A percentile compares a stretch with the other conserved stretches of the same genome.
Evolutionary conservation across 345 rosid species (phyloP).

Genomic region (Populus deltoides): DNA sequence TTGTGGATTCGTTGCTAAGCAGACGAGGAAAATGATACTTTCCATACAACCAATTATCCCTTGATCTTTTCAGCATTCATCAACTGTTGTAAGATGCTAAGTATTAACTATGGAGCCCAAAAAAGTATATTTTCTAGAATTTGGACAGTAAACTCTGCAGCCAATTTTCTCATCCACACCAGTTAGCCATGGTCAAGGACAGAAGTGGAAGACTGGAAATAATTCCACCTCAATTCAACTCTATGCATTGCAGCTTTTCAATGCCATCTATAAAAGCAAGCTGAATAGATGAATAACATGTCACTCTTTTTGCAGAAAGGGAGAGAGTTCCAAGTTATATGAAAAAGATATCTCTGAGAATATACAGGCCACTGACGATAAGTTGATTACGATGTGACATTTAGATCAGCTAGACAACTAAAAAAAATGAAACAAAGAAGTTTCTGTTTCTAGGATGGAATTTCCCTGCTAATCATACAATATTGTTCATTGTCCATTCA

Average conservation of each 20-base stretch:
- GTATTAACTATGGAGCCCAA: background rate
- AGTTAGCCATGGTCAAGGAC: background rate
- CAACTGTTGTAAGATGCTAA: background rate
- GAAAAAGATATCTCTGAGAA: background rate
- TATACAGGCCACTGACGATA: constrained; percentile 18
- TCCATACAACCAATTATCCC: background rate
- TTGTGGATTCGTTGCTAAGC: background rate
- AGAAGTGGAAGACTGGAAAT: background rate
- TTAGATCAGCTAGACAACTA: constrained; percentile 5
- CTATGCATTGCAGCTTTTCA: background rate
- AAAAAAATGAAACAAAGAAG: constrained; percentile 12
- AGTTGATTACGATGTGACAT: constrained; percentile 1
- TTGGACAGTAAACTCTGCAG: background rate
- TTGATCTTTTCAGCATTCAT: background rate
- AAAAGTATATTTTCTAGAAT: background rate
- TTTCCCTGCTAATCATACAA: constrained; percentile 35
- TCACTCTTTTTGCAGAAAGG: background rate
- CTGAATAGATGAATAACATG: background rate
- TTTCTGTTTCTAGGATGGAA: constrained; percentile 28
- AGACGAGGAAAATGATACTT: background rate
- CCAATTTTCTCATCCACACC: no score
- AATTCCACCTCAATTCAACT: background rate
- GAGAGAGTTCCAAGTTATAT: background rate
- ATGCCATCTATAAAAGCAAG: background rate
- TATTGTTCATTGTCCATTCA: constrained; percentile 70